Base-by-base conservation (phyloP, 768 basidiomycete species). In the Tricholoma saponaceum region DNA sequence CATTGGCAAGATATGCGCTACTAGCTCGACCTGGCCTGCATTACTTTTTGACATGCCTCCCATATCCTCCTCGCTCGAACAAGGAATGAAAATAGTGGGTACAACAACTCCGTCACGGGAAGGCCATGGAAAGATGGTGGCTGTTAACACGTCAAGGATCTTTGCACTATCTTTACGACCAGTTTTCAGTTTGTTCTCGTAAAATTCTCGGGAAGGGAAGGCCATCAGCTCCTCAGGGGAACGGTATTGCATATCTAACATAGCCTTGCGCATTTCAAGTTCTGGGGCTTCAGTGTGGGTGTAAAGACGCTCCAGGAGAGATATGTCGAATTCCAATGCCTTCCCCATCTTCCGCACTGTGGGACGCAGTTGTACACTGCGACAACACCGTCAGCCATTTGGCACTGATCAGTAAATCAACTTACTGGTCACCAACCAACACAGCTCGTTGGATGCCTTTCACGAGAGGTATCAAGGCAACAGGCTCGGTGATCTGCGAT, bases 351-450 rank as follows among this genome's bases (percentile, higher is more conserved):
- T 77, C 55, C 78, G 72, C 16, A 87, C 87, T 0, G 80, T 87
- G 0, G 85, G 87, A 2, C 86, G 79, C 7, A 88, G 74, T 66
- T 89, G 87, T 22, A 87, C 85, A 57, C 86, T 89, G 47, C 9
- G 28, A 28, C 16, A 7, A 9, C n/a, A n/a, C 14, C 26, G 10
- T 47, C 26, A 47, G 44, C 12, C 14, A 26, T 25, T 26, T 47
- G 13, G 5, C n/a, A 2, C 20, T 35, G 1, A 5, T 37, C 41
- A n/a, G 8, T 18, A 8, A 47, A 47, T 20, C 20, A 14, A 73
- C 84, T 72, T 62, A 89, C 87, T 88, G 86, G 62, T 88, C 85
- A 9, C 87, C 87, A 4, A 88, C 86, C 12, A 89, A 70, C 5
- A 87, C 77, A 0, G 82, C 85, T 50, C 77, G 71, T 50, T 70